Percentiles rank a stretch among this genome's conserved stretches.
phyloP scores from a whole-genome alignment of 1,284 basidiomycete species.

The Ganoderma boninense region DNA sequence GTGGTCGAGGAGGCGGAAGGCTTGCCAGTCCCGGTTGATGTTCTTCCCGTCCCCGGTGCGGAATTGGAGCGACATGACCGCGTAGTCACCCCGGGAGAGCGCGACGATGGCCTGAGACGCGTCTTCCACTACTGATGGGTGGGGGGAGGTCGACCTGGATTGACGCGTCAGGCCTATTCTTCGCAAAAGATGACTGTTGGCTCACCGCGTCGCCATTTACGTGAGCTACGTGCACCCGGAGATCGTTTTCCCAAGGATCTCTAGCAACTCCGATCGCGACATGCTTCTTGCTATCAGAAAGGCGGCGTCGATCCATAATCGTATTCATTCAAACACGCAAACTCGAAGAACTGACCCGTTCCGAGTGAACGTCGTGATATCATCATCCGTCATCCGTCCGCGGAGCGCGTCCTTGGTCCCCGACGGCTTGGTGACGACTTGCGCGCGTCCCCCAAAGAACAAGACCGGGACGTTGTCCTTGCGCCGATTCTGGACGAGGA shows the following conservation, averaged over 20 bases:
- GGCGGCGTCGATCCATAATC: not conserved
- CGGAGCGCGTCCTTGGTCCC: slow-evolving; percentile 2
- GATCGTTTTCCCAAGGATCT: not conserved
- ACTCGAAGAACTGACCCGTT: not conserved
- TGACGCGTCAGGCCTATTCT: no score
- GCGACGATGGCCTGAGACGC: not conserved
- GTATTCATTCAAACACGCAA: not conserved
- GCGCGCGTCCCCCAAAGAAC: slow-evolving; percentile 15
- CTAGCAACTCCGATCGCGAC: not conserved
- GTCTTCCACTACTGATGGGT: slow-evolving; percentile 1
- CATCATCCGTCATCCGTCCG: not conserved
- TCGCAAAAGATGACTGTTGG: no score
- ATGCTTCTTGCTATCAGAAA: not conserved
- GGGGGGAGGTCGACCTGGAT: not conserved
- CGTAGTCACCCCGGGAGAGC: slow-evolving; percentile 5
- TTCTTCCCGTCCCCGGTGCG: slow-evolving; percentile 12
- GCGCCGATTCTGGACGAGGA: slow-evolving; percentile 27
- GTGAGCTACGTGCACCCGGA: not conserved
- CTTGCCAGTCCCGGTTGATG: not conserved
- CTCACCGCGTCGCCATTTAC: slow-evolving; percentile 1
- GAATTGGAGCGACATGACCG: slow-evolving; percentile 7
- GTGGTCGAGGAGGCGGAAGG: slow-evolving; percentile 5
- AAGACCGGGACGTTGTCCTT: slow-evolving; percentile 15
- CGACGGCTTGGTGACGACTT: slow-evolving; percentile 8
- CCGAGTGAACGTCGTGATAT: not conserved